phyloP scores from a whole-genome alignment of 2,329 filamentous ascomycete species.

The Colletotrichum incanum region DNA sequence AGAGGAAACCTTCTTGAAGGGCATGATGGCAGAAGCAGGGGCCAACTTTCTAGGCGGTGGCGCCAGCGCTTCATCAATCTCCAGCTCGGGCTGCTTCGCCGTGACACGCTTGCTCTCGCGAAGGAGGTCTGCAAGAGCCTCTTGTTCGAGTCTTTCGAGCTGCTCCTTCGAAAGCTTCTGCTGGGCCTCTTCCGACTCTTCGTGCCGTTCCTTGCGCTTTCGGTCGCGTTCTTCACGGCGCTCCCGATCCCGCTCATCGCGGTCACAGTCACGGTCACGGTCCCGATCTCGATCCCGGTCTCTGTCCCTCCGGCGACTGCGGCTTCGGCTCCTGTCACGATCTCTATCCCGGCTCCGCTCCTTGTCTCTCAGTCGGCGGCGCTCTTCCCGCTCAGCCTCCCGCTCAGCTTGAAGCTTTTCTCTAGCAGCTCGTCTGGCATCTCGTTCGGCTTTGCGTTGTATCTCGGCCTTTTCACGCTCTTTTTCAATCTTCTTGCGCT shows the following conservation, averaged over 20 bases:
- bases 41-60: slow-evolving; percentile 68
- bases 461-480: slow-evolving; percentile 66
- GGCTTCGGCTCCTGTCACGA: slow-evolving; percentile 51
- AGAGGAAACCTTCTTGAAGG: slow-evolving; percentile 59
- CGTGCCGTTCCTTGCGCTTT: slow-evolving; percentile 56
- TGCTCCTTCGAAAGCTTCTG: slow-evolving; percentile 73
- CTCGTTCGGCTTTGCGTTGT: slow-evolving; percentile 66
- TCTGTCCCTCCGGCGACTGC: slow-evolving; percentile 45
- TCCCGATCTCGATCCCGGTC: slow-evolving; percentile 50
- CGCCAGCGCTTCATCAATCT: slow-evolving; percentile 69
- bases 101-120: slow-evolving; percentile 70
- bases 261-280: slow-evolving; percentile 52
- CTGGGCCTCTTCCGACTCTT: slow-evolving; percentile 63
- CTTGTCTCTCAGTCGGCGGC: slow-evolving; percentile 61
- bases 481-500: slow-evolving; percentile 66
- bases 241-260: slow-evolving; percentile 51
- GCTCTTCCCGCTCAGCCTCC: slow-evolving; percentile 70
- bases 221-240: slow-evolving; percentile 49
- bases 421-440: slow-evolving; percentile 63
- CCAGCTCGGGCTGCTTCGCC: slow-evolving; percentile 65
- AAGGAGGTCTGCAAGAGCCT: slow-evolving; percentile 71
- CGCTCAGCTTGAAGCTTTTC: slow-evolving; percentile 60
- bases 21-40: slow-evolving; percentile 73
- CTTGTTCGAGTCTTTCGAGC: slow-evolving; percentile 70
- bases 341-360: slow-evolving; percentile 58